These are phyloP conservation scores for Metarhizium sp. DNA, from an alignment of 2,329 filamentous ascomycete species.

Conservation along the genomic window DNA sequence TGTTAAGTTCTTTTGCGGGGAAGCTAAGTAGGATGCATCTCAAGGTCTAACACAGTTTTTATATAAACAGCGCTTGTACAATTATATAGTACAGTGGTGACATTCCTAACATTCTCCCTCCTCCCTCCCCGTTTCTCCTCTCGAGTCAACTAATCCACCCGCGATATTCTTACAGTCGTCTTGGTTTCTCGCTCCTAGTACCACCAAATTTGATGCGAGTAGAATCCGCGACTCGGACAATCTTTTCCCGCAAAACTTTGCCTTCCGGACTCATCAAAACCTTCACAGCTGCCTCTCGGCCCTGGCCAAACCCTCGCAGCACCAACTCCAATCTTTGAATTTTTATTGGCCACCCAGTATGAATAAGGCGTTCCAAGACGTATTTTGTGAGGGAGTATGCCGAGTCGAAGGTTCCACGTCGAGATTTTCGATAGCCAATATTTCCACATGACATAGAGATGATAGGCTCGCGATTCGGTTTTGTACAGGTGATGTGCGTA, in stretches of 20 bases:
- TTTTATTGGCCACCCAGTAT: slow-evolving; percentile 65
- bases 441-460: slow-evolving; percentile 77
- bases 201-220: slow-evolving; percentile 95
- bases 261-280: slow-evolving; percentile 82
- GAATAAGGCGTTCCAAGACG: slow-evolving; percentile 74
- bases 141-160: background rate
- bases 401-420: slow-evolving; percentile 77
- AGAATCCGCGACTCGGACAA: slow-evolving; percentile 72
- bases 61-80: slow-evolving; percentile 25
- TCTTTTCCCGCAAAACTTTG: slow-evolving; percentile 60
- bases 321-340: slow-evolving; percentile 73
- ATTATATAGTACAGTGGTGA: slow-evolving; percentile 23
- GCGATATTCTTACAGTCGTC: slow-evolving; percentile 50
- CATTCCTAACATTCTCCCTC: background rate
- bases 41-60: slow-evolving; percentile 4
- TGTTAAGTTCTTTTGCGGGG: background rate
- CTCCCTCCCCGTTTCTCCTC: background rate
- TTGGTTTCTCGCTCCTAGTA: slow-evolving; percentile 73
- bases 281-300: slow-evolving; percentile 84
- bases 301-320: slow-evolving; percentile 75
- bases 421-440: slow-evolving; percentile 80
- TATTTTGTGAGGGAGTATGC: slow-evolving; percentile 84
- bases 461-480: slow-evolving; percentile 69
- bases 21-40: background rate
- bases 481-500: slow-evolving; percentile 83